Conservation (phyloP, 441 rosid genomes). For the Bruguiera hainesii region DNA sequence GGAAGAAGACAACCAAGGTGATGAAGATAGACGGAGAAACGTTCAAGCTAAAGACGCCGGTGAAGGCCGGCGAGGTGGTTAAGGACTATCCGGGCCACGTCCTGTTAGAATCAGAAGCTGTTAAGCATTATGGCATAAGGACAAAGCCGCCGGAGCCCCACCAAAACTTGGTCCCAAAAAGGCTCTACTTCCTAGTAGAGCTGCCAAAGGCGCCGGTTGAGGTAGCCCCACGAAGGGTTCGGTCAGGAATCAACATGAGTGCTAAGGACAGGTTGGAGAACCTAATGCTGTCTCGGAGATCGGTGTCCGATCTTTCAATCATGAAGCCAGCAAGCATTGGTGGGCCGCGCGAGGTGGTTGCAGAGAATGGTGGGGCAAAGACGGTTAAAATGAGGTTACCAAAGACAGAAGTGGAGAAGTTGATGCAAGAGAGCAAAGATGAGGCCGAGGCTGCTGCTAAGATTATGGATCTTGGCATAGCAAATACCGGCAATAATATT, state of each 20-base stretch:
- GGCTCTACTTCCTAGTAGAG: constrained; percentile 82
- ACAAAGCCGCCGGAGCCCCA: constrained; percentile 64
- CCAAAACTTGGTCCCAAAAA: constrained; percentile 53
- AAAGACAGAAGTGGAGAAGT: constrained; percentile 57
- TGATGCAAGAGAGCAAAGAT: constrained; percentile 60
- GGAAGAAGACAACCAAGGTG: constrained; percentile 54
- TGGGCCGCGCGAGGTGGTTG: constrained; percentile 1
- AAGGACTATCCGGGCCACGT: constrained; percentile 65
- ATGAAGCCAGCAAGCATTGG: constrained; percentile 27
- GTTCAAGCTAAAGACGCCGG: constrained; percentile 73
- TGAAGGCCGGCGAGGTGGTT: constrained; percentile 59
- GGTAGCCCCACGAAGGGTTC: constrained; percentile 55
- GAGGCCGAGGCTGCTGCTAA: constrained; percentile 63
- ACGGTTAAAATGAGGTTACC: constrained; percentile 69
- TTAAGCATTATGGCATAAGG: constrained; percentile 73
- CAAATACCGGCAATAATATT: constrained; percentile 16
- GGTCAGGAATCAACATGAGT: constrained; percentile 72
- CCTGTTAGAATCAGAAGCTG: constrained; percentile 72
- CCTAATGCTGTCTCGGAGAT: constrained; percentile 73
- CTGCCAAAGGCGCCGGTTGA: constrained; percentile 46
- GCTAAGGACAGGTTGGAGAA: constrained; percentile 85
- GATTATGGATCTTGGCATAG: constrained; percentile 54
- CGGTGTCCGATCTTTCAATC: constrained; percentile 67
- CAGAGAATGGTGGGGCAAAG: constrained; percentile 17
- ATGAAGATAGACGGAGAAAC: constrained; percentile 91